These are phyloP conservation scores for Chionographis japonica DNA, from an alignment of 106 monocot genomes.

Conservation along the genomic window DNA sequence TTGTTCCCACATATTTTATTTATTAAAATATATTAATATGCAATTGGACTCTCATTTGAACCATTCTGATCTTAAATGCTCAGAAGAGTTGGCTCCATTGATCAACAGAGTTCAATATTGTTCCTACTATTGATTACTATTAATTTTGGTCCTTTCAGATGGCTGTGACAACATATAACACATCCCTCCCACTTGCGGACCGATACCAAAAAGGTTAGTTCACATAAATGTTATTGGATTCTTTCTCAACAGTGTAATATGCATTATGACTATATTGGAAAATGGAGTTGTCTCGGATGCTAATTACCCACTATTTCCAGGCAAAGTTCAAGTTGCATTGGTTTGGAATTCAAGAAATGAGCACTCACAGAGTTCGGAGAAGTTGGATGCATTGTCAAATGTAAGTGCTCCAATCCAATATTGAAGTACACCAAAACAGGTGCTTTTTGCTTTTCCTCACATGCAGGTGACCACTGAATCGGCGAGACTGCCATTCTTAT, in stretches of 20 bases:
- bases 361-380: conserved; percentile 53
- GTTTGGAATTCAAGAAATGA: conserved; percentile 98
- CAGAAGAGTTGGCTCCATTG: too few species aligned
- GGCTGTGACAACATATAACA: conserved; percentile 88
- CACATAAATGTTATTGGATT: neutral
- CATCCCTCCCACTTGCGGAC: conserved; percentile 68
- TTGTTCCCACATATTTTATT: too few species aligned
- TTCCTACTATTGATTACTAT: neutral
- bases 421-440: neutral
- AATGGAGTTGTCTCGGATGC: neutral
- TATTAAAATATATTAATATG: too few species aligned
- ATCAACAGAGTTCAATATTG: too few species aligned
- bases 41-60: too few species aligned
- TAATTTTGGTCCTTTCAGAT: conserved; percentile 43
- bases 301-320: conserved; percentile 21
- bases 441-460: neutral
- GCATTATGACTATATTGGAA: neutral
- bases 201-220: conserved; percentile 69
- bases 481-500: neutral
- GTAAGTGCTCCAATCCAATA: conserved; percentile 35
- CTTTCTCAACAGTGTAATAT: neutral
- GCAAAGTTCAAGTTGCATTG: conserved; percentile 81
- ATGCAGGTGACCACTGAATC: neutral
- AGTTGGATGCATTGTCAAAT: conserved; percentile 65
- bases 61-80: too few species aligned